phyloP scores from a whole-genome alignment of 257 asterid species.

The Nicotiana attenuata region DNA sequence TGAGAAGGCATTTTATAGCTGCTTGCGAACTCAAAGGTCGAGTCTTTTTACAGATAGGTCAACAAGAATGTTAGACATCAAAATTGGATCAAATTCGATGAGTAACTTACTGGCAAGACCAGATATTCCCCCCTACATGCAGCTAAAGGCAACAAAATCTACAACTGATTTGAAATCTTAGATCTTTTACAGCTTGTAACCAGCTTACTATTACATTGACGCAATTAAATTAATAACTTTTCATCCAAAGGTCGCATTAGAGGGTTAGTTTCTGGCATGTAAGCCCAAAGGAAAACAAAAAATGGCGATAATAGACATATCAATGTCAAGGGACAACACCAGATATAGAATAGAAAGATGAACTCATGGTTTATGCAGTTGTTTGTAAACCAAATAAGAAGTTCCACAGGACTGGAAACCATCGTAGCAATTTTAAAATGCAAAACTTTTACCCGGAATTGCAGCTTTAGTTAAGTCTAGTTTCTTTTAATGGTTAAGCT shows the following conservation, averaged over 20 bases:
- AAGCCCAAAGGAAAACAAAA: not conserved
- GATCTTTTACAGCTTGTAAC: no score
- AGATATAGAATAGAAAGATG: no score
- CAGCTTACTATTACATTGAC: not conserved
- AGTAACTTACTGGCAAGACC: not conserved
- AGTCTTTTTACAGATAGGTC: not conserved
- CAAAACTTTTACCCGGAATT: no score
- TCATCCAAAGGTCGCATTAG: not conserved
- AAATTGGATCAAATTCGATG: not conserved
- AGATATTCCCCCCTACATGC: not conserved
- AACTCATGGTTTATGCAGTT: no score
- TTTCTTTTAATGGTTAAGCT: no score
- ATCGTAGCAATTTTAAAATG: no score
- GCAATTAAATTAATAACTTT: not conserved
- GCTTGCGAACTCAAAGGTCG: no score
- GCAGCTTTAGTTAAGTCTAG: no score
- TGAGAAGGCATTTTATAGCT: no score
- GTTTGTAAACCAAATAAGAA: not conserved
- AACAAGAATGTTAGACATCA: not conserved
- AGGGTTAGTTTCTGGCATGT: not conserved
- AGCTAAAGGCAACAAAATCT: not conserved
- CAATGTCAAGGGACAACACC: no score
- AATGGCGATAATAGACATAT: not conserved
- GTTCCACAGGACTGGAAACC: not conserved
- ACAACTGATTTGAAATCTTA: not conserved